Base-by-base conservation (phyloP, 371 early-diverging fungal species). In the Lichtheimia corymbifera region DNA sequence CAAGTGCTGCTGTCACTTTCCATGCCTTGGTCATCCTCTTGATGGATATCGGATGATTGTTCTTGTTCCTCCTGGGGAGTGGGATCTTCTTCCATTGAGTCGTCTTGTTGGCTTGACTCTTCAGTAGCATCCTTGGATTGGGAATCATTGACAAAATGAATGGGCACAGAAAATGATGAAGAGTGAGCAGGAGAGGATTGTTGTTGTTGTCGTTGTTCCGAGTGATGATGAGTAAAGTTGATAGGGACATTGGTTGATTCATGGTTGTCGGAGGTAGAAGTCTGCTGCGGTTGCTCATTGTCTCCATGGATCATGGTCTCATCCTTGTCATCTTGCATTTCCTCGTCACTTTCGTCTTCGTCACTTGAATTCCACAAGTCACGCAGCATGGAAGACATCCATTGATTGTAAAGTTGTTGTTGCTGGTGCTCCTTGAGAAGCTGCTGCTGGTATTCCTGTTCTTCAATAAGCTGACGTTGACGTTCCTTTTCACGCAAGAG, bases 381-480 rank as follows among this genome's bases (percentile, higher is more conserved):
- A 47, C 22, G 47, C 14, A 47, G 47, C 47, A 47, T 47, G 14
- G 54, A 30, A n/a, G 49, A 15, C 14, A 55, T 47, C 47, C n/a
- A 18, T 22, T 47, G 18, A n/a, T n/a, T 47, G 47, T 47, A 47
- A 7, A 5, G 47, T 15, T 15, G 15, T 17, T 47, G 50, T 41
- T 40, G 60, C 5, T 50, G 20, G 12, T 47, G 40, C 9, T 22
- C 40, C 30, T 50, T 35, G 35, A 35, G 47, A 15, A 27, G 51
- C 17, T 51, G 51, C 1, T 51, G 41, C 2, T 50, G 42, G 7
- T 50, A 43, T 24, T 35, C n/a, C 11, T 50, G 28, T 42, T 51
- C 47, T 24, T 59, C 60, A 7, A 59, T 41, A 35, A 35, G 35
- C 2, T 35, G 35, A 35, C 35, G 35, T 35, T 35, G 35, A 35